Evolutionary conservation across 139 green algal genomes (phyloP).

Genomic region (Tetradesmus lagerheimii): DNA sequence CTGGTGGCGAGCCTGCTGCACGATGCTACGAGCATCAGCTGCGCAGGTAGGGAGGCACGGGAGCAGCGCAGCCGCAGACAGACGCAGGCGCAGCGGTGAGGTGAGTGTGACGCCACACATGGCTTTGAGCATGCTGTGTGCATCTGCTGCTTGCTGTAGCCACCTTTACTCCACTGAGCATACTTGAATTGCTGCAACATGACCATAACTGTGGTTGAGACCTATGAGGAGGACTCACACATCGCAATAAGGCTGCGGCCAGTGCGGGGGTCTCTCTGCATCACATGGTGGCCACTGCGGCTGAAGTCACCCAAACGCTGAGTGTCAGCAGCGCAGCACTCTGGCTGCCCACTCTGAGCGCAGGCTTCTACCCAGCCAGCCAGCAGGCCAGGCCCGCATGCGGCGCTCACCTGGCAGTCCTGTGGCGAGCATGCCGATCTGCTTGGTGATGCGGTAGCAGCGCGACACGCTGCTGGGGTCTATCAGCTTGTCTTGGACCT

Average conservation of each 20-base stretch:
- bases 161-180: background rate
- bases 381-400: no score
- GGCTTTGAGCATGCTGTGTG: no score
- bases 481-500: slow-evolving; percentile 94
- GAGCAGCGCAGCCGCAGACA: background rate
- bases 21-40: slow-evolving; percentile 88
- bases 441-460: slow-evolving; percentile 93
- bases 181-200: slow-evolving; percentile 1
- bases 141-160: background rate
- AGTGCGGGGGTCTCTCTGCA: no score
- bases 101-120: no score
- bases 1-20: slow-evolving; percentile 92
- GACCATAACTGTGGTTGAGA: slow-evolving; percentile 41
- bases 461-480: slow-evolving; percentile 91
- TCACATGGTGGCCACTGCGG: no score
- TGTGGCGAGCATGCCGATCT: slow-evolving; percentile 94
- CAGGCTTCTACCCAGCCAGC: background rate
- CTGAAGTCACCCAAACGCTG: no score
- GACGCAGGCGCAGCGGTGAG: no score
- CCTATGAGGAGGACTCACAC: slow-evolving; percentile 46
- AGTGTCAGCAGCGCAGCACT: no score
- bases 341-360: no score
- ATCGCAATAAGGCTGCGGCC: no score
- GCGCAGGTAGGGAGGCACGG: slow-evolving; percentile 5
- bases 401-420: slow-evolving; percentile 72